phyloP scores from a whole-genome alignment of 768 basidiomycete genomes.

The Dioszegia aurantiaca region DNA sequence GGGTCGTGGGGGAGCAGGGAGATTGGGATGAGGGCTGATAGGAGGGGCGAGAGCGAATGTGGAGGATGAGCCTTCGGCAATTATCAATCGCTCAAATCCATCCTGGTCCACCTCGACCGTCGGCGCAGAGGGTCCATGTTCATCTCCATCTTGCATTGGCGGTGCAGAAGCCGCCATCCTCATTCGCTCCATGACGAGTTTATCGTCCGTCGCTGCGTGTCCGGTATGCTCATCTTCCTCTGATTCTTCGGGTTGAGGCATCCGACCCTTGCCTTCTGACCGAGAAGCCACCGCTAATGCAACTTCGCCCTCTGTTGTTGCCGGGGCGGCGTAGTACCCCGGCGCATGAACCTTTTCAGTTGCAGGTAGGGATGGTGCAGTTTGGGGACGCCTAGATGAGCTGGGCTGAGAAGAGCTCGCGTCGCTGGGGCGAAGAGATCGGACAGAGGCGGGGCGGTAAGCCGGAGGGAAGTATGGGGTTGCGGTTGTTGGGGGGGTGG shows the following conservation, averaged over 20 bases:
- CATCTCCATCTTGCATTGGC: slow-evolving; percentile 9
- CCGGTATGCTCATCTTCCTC: slow-evolving; percentile 14
- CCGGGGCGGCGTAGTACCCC: slow-evolving; percentile 50
- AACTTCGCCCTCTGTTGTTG: slow-evolving; percentile 44
- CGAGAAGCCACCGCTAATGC: slow-evolving; percentile 43
- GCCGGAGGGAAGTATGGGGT: slow-evolving; percentile 43
- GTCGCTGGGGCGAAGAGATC: neutral
- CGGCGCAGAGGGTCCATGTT: slow-evolving; percentile 38
- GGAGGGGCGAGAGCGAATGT: neutral
- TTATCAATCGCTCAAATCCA: slow-evolving; percentile 43
- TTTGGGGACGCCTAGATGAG: neutral
- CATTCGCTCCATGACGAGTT: slow-evolving; percentile 43
- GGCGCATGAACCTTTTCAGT: slow-evolving; percentile 39
- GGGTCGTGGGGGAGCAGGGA: slow-evolving; percentile 10
- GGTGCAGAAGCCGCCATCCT: slow-evolving; percentile 45
- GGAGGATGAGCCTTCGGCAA: slow-evolving; percentile 9
- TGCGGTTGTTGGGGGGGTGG: neutral
- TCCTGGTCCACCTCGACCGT: slow-evolving; percentile 44
- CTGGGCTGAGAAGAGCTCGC: too few relatives aligned
- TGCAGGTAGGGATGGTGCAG: slow-evolving; percentile 3
- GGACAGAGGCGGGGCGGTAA: slow-evolving; percentile 45
- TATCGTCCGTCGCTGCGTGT: slow-evolving; percentile 52
- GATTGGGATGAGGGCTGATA: slow-evolving; percentile 12
- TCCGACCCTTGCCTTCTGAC: slow-evolving; percentile 33
- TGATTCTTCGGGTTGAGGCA: slow-evolving; percentile 21